Conservation (phyloP, 352 stramenopile genomes). For the Globisporangium iwayamae region DNA sequence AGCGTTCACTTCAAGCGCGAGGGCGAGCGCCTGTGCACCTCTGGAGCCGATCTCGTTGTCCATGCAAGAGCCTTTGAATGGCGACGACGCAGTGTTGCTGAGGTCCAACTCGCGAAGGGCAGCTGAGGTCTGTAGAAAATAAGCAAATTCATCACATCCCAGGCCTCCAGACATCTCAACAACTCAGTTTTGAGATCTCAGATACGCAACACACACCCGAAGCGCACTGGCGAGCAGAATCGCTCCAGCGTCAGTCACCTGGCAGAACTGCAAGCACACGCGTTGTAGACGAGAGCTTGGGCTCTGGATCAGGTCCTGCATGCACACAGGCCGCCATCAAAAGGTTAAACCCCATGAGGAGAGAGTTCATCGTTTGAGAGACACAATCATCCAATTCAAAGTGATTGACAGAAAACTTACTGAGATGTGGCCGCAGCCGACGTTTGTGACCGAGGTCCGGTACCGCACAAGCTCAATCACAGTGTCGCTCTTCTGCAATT, state of each 20-base stretch:
- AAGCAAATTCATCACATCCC: neutral
- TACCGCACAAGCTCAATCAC: slow-evolving; percentile 12
- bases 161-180: neutral
- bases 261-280: slow-evolving; percentile 36
- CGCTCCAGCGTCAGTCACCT: slow-evolving; percentile 38
- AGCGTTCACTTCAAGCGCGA: slow-evolving; percentile 29
- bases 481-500: neutral
- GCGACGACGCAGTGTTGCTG: slow-evolving; percentile 30
- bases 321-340: neutral
- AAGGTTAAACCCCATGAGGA: neutral
- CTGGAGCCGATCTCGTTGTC: slow-evolving; percentile 30
- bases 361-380: neutral
- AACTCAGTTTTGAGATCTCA: neutral
- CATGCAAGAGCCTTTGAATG: slow-evolving; percentile 21
- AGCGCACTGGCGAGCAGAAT: slow-evolving; percentile 40
- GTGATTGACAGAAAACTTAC: slow-evolving; percentile 1
- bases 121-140: slow-evolving; percentile 5
- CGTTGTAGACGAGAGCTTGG: slow-evolving; percentile 15
- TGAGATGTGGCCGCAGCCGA: slow-evolving; percentile 22
- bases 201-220: slow-evolving; percentile 17
- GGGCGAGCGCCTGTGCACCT: slow-evolving; percentile 24
- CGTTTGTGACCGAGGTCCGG: slow-evolving; percentile 22
- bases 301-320: slow-evolving; percentile 21
- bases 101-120: slow-evolving; percentile 28
- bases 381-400: neutral